phyloP scores from a whole-genome alignment of 1,139 yeast genomes.

The Wickerhamomyces sp. region DNA sequence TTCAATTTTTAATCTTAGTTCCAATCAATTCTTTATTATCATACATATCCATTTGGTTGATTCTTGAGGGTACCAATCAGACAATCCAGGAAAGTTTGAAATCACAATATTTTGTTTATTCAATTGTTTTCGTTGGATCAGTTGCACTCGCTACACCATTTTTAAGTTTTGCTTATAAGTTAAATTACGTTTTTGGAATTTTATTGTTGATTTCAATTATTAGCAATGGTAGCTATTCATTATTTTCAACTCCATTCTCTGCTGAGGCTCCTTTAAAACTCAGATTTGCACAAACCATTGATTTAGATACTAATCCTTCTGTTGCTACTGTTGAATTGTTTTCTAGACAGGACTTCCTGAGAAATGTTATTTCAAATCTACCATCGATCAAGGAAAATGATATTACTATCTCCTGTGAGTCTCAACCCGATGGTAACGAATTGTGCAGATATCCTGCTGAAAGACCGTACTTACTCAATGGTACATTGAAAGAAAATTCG shows the following conservation, averaged over 20 bases:
- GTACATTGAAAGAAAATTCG: constrained; percentile 28
- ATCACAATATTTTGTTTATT: constrained; percentile 46
- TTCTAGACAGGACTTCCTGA: constrained; percentile 48
- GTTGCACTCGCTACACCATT: constrained; percentile 50
- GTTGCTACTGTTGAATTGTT: constrained; percentile 40
- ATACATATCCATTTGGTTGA: constrained; percentile 42
- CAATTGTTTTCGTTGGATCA: constrained; percentile 34
- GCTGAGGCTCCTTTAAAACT: constrained; percentile 61
- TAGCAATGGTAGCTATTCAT: constrained; percentile 35
- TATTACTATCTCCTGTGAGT: constrained; percentile 32
- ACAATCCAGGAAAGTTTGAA: constrained; percentile 60
- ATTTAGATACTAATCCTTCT: constrained; percentile 31
- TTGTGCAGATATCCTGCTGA: constrained; percentile 48
- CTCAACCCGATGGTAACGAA: constrained; percentile 42
- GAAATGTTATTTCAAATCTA: constrained; percentile 45
- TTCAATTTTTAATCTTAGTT: constrained; percentile 64
- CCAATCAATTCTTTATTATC: constrained; percentile 58
- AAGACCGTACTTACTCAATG: constrained; percentile 51
- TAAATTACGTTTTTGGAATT: constrained; percentile 49
- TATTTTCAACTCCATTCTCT: constrained; percentile 49
- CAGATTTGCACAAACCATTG: constrained; percentile 57
- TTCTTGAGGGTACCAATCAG: constrained; percentile 62
- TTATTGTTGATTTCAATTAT: constrained; percentile 33
- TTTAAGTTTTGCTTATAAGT: constrained; percentile 67
- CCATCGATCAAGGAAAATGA: constrained; percentile 53